Evolutionary conservation across 140 eudicot species (phyloP).

Genomic region (Erigeron philadelphicus): DNA sequence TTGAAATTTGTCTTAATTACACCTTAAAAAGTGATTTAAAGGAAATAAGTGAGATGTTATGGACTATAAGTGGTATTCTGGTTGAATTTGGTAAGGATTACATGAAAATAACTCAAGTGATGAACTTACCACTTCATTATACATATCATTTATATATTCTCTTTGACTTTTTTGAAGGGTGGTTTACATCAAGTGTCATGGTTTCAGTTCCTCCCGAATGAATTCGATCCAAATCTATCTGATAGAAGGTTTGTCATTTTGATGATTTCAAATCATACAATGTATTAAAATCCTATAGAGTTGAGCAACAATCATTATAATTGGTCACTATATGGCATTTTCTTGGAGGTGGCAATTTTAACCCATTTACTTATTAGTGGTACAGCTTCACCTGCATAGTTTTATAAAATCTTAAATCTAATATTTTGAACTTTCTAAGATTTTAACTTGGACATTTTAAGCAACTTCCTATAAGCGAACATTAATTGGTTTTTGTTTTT

Average conservation of each 20-base stretch:
- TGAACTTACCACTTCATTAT: constrained; percentile 5
- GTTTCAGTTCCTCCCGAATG: constrained; percentile 92
- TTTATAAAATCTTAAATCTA: too few species aligned
- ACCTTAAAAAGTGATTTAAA: not conserved
- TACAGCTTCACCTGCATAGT: too few species aligned
- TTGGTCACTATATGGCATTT: not conserved
- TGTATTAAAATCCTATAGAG: not conserved
- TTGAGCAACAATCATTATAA: constrained; percentile 3
- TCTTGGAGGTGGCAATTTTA: not conserved
- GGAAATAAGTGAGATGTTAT: constrained; percentile 11
- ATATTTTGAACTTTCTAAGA: not conserved
- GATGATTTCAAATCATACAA: not conserved
- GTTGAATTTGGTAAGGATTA: not conserved
- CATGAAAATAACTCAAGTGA: not conserved
- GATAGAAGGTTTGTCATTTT: constrained; percentile 61
- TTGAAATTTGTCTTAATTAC: not conserved
- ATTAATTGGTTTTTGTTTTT: not conserved
- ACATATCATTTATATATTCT: constrained; percentile 12
- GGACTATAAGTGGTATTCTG: constrained; percentile 10
- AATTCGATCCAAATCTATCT: constrained; percentile 53
- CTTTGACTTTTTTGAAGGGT: constrained; percentile 54
- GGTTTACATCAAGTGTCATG: constrained; percentile 95
- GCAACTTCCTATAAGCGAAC: too few species aligned
- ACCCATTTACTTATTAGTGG: not conserved
- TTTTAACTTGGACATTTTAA: not conserved